Percentiles rank a stretch among this genome's conserved stretches.
phyloP scores from a whole-genome alignment of 257 asterid species.

The Schizonepeta tenuifolia region DNA sequence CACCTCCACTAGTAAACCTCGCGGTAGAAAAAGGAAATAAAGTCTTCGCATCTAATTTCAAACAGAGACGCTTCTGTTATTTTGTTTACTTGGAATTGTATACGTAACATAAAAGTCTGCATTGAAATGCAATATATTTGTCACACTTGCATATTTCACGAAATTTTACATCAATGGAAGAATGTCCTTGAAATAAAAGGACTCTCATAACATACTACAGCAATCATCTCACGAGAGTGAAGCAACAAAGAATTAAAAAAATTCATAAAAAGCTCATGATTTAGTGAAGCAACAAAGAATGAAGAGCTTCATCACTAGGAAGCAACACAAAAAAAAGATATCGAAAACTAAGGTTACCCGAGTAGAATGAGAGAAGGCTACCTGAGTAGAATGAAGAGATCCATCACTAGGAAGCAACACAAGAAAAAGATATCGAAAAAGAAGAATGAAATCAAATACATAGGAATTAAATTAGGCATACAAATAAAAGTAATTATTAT shows the following conservation, averaged over 20 bases:
- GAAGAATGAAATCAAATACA: too few relatives aligned
- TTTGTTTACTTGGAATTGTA: background rate
- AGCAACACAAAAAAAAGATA: too few relatives aligned
- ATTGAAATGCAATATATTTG: background rate
- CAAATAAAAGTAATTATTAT: too few relatives aligned
- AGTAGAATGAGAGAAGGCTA: too few relatives aligned
- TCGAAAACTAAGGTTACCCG: too few relatives aligned
- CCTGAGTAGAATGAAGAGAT: too few relatives aligned
- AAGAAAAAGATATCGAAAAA: too few relatives aligned
- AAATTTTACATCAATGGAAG: background rate
- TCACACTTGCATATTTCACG: background rate
- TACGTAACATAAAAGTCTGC: background rate
- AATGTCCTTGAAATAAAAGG: background rate
- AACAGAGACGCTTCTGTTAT: background rate
- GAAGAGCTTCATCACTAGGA: too few relatives aligned
- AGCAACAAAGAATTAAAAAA: conserved; percentile 17
- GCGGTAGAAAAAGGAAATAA: conserved; percentile 73
- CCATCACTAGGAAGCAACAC: too few relatives aligned
- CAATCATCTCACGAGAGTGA: conserved; percentile 34
- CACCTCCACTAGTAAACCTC: conserved; percentile 47
- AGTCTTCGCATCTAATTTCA: background rate
- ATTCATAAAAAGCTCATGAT: conserved; percentile 41
- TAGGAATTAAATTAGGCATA: too few relatives aligned
- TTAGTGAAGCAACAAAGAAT: conserved; percentile 60
- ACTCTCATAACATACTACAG: too few relatives aligned